Evolutionary conservation across 2,329 filamentous ascomycete genomes (phyloP).

Genomic region (Neodidymelliopsis sp.): DNA sequence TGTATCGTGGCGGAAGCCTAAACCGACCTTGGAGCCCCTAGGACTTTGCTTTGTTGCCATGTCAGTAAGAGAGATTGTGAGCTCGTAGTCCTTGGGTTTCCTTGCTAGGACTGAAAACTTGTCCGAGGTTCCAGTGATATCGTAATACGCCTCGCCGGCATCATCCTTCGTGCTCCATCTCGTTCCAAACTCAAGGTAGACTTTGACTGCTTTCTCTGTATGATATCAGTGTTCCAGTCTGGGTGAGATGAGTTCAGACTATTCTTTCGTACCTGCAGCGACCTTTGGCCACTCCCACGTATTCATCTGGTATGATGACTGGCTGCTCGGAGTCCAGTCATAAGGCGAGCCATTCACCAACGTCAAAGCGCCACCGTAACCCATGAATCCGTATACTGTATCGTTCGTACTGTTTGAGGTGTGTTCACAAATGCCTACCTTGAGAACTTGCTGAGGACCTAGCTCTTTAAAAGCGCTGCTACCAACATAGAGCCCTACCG

Average conservation of each 20-base stretch:
- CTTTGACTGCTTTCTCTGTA: constrained; percentile 37
- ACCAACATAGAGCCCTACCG: neutral
- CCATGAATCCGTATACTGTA: constrained; percentile 3
- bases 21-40: constrained; percentile 38
- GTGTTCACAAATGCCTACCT: neutral
- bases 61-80: constrained; percentile 41
- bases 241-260: neutral
- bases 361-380: constrained; percentile 45
- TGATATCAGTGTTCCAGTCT: neutral
- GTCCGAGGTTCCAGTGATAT: constrained; percentile 36
- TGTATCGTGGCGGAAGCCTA: constrained; percentile 48
- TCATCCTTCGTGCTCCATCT: constrained; percentile 41
- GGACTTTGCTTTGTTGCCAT: constrained; percentile 45
- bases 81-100: constrained; percentile 40
- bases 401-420: neutral
- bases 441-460: constrained; percentile 1
- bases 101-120: constrained; percentile 43
- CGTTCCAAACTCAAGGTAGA: constrained; percentile 43
- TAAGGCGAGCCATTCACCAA: constrained; percentile 53
- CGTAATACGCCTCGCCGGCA: constrained; percentile 47
- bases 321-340: constrained; percentile 42
- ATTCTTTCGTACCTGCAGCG: constrained; percentile 26
- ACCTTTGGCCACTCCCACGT: constrained; percentile 48
- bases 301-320: constrained; percentile 50
- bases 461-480: constrained; percentile 4